phyloP scores from a whole-genome alignment of 225 moss, liverwort and hornwort species.

The Bryoerythrophyllum caledonicum region DNA sequence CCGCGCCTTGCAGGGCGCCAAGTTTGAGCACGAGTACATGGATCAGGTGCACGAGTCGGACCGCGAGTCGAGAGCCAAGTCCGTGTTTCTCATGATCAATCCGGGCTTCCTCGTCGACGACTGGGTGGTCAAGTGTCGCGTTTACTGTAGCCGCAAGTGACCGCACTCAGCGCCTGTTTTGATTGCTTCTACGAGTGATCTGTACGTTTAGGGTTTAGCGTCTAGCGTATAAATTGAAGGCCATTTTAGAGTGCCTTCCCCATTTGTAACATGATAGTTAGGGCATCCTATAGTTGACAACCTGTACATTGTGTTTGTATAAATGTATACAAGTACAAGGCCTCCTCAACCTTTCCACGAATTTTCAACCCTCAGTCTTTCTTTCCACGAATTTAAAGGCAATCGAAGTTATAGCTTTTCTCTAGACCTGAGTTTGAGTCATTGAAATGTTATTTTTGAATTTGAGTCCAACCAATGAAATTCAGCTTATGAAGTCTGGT shows the following conservation, averaged over 20 bases:
- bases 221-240: constrained; percentile 24
- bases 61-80: constrained; percentile 24
- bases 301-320: constrained; percentile 40
- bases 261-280: constrained; percentile 45
- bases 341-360: background rate
- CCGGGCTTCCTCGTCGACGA: constrained; percentile 51
- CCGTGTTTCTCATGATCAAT: constrained; percentile 51
- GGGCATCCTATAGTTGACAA: constrained; percentile 7
- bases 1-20: constrained; percentile 38
- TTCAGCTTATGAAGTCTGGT: too few species aligned
- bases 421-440: too few species aligned
- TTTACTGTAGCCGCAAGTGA: constrained; percentile 58
- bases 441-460: too few species aligned
- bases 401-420: too few species aligned
- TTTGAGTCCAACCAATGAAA: too few species aligned
- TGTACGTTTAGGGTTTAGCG: background rate
- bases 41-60: constrained; percentile 43
- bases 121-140: constrained; percentile 42
- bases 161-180: constrained; percentile 22
- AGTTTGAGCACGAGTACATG: constrained; percentile 45
- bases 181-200: constrained; percentile 17
- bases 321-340: constrained; percentile 30
- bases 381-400: too few species aligned
- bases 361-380: too few species aligned
- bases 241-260: constrained; percentile 49